Percentiles rank a stretch among this genome's conserved stretches.
Evolutionary conservation across 2,329 filamentous ascomycete genomes (phyloP).

Genomic region (Didymellaceae sp.): DNA sequence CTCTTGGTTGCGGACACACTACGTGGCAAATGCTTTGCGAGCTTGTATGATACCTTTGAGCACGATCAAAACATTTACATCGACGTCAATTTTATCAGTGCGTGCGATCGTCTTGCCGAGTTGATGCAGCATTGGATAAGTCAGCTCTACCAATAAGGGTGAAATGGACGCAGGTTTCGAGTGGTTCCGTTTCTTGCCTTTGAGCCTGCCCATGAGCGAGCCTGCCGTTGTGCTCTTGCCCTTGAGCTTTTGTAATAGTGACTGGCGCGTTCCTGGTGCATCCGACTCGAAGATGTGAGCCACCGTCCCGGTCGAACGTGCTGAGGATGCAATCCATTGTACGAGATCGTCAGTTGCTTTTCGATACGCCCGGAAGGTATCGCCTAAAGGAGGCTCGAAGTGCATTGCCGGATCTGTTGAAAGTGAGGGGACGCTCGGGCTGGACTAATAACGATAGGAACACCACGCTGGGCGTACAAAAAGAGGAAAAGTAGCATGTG

Average conservation of each 20-base stretch:
- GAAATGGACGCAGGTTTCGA: background rate
- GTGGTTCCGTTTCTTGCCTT: background rate
- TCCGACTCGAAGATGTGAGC: constrained; percentile 1
- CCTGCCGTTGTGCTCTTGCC: background rate
- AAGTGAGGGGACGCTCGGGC: background rate
- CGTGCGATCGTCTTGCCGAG: constrained; percentile 11
- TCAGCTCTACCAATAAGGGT: background rate
- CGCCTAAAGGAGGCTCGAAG: constrained; percentile 12
- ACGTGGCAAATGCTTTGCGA: constrained; percentile 20
- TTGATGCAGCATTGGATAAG: constrained; percentile 1
- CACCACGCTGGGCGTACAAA: background rate
- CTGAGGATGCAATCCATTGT: constrained; percentile 22
- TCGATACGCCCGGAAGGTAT: constrained; percentile 17
- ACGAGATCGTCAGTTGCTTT: constrained; percentile 17
- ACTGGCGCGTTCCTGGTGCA: background rate
- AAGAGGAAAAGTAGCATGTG: background rate
- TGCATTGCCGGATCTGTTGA: constrained; percentile 3
- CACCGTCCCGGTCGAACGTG: constrained; percentile 18
- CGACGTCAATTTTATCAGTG: background rate
- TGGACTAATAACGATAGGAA: background rate
- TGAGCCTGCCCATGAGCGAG: background rate
- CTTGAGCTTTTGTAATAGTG: constrained; percentile 2
- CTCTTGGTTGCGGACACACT: constrained; percentile 16
- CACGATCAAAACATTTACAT: constrained; percentile 10
- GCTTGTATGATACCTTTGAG: constrained; percentile 21